Evolutionary conservation across 2,329 filamentous ascomycete species (phyloP).

Genomic region (Fusarium sp.): DNA sequence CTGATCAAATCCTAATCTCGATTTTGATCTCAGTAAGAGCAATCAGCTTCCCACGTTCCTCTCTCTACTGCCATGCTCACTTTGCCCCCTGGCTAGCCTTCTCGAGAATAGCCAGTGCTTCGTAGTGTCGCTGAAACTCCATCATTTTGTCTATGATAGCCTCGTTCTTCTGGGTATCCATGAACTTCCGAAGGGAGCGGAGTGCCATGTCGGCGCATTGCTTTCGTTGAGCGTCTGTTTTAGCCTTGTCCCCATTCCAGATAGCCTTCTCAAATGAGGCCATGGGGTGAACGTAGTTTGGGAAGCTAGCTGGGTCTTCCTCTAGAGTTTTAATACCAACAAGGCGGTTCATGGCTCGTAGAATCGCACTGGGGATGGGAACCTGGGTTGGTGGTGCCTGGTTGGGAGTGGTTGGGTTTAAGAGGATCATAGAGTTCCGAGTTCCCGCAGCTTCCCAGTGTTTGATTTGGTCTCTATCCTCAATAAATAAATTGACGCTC

Average conservation of each 20-base stretch:
- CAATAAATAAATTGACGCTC: background rate
- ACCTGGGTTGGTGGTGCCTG: background rate
- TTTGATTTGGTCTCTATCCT: background rate
- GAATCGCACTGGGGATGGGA: background rate
- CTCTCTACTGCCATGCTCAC: background rate
- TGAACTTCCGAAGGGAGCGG: background rate
- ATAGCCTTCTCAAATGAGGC: constrained; percentile 7
- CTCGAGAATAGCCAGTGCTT: background rate
- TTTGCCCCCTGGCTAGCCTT: background rate
- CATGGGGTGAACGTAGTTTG: background rate
- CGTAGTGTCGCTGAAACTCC: background rate
- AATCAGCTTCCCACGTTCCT: background rate
- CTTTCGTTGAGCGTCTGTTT: background rate
- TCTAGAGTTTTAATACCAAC: background rate
- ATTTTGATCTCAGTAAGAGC: background rate
- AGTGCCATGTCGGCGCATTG: background rate
- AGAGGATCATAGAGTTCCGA: background rate
- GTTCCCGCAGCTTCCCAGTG: background rate
- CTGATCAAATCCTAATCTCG: background rate
- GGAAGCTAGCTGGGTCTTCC: background rate
- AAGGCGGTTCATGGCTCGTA: background rate
- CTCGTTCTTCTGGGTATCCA: constrained; percentile 5
- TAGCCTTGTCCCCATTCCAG: background rate
- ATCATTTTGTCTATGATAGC: background rate
- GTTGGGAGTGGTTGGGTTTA: background rate